Evolutionary conservation across 1,284 basidiomycete genomes (phyloP).

Genomic region (Pseudozyma thailandica): DNA sequence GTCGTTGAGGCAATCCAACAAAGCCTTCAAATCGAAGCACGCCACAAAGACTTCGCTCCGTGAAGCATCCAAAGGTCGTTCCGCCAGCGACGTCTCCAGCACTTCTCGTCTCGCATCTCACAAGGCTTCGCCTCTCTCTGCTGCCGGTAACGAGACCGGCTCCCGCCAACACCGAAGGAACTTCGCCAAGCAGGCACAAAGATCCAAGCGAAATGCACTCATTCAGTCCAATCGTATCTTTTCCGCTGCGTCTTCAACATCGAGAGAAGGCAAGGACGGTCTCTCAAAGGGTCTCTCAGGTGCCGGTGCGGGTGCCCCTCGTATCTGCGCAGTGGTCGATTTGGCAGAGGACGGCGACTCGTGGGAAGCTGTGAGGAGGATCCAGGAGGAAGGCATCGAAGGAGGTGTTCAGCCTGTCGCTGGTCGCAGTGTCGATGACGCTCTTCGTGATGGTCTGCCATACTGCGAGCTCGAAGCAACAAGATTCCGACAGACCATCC

Average conservation of each 20-base stretch:
- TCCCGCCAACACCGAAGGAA: constrained; percentile 59
- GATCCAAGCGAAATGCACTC: constrained; percentile 60
- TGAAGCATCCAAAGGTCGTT: constrained; percentile 36
- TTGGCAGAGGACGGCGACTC: constrained; percentile 77
- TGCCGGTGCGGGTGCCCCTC: constrained; percentile 76
- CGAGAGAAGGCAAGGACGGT: constrained; percentile 39
- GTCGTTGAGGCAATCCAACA: constrained; percentile 63
- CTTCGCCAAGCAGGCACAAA: constrained; percentile 60
- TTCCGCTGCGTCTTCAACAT: constrained; percentile 13
- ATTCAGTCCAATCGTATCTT: constrained; percentile 61
- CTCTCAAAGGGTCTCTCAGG: constrained; percentile 72
- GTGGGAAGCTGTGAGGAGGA: constrained; percentile 72
- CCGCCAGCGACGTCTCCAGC: constrained; percentile 44
- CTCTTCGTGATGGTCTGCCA: constrained; percentile 20
- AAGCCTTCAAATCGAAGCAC: constrained; percentile 65
- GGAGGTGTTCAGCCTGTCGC: constrained; percentile 67
- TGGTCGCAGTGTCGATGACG: constrained; percentile 56
- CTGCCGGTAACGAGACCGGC: constrained; percentile 52
- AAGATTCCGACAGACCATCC: constrained; percentile 87
- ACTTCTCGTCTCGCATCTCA: constrained; percentile 41
- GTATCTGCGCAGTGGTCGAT: constrained; percentile 82
- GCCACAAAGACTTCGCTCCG: constrained; percentile 61
- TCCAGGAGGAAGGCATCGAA: constrained; percentile 77
- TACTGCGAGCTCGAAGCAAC: constrained; percentile 72
- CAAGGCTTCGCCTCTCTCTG: constrained; percentile 53